A percentile compares a stretch with the other conserved stretches of the same genome.
phyloP scores from a whole-genome alignment of 306 rosid species.

The Amphicarpaea edgeworthii region DNA sequence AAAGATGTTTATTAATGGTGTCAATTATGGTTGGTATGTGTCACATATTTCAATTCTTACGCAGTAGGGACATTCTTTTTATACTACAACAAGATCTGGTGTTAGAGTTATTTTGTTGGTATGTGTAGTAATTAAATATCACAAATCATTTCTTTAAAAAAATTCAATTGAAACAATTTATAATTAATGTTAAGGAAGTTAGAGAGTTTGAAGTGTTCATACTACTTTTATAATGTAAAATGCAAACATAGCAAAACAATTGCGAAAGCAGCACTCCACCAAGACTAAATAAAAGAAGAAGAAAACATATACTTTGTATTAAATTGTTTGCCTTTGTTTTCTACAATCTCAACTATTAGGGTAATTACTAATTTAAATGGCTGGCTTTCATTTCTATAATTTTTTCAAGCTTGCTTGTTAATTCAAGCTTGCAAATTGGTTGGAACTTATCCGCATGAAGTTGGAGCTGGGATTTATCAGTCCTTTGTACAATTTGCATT shows the following conservation, averaged over 20 bases:
- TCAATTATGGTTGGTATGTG: constrained; percentile 1
- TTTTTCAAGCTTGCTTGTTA: constrained; percentile 65
- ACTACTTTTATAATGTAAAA: constrained; percentile 2
- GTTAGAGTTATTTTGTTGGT: constrained; percentile 31
- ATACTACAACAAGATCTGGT: neutral
- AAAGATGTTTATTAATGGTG: neutral
- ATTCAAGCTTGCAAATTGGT: constrained; percentile 40
- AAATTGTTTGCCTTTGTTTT: neutral
- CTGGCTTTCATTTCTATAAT: constrained; percentile 71
- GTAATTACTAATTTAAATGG: constrained; percentile 65
- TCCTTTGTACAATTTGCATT: constrained; percentile 43
- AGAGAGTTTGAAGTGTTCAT: constrained; percentile 7
- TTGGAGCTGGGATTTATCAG: neutral
- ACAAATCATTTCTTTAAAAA: neutral
- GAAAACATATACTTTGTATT: neutral
- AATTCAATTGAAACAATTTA: neutral
- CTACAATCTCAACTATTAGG: constrained; percentile 27
- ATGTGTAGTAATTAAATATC: constrained; percentile 11
- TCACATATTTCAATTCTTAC: neutral
- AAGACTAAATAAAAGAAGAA: neutral
- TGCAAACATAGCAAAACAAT: neutral
- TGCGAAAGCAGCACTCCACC: constrained; percentile 1
- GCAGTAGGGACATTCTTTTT: neutral
- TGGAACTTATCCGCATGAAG: constrained; percentile 41
- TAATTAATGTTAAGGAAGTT: constrained; percentile 5